Evolutionary conservation across 2,329 filamentous ascomycete species (phyloP), one percentile per base, ranked within the genome.

Genomic region (Colletotrichum godetiae): DNA sequence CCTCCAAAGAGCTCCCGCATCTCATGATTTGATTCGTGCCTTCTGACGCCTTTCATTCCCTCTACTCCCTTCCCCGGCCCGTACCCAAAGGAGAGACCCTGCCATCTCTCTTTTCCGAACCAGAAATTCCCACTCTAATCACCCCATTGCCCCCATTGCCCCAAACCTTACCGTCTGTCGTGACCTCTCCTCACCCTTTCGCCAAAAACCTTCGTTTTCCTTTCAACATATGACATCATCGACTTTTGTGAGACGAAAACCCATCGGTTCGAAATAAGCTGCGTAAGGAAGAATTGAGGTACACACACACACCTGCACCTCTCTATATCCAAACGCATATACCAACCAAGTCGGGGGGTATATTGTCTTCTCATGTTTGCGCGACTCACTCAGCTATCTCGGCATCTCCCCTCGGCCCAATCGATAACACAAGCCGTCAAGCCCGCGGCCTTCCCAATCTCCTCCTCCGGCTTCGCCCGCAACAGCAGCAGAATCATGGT

Each of bases 361-460:
- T 3, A 15, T 15, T 13, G 35, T 6, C 7, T 46, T 66, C 76
- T 78, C 78, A 97, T 98, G 95, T 92, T 95, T 84, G 89, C 90
- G 75, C 91, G 95, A 77, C 82, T 97, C 70, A 91, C 89, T 63
- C 94, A 95, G 81, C 81, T 97, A 75, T 87, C 91, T 74, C 89
- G 92, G 80, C 94, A 97, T 81, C 84, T 97, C 75, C 76, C 81
- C 11, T 73, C 77, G 37, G 66, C 77, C 55, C 67, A 66, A 61
- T 53, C 66, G n/a, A 27, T 75, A 35, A 53, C 63, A 5, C 53
- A 67, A 80, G 86, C 37, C 46, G 56, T 62, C 13, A 73, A 82
- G 82, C 68, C 69, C 75, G 4, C 42, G 15, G 8, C 75, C 76
- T 37, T 29, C 22, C 49, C 77, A 53, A 53, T 77, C 27, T 77